A percentile compares a stretch with the other conserved stretches of the same genome.
These are phyloP conservation scores for Garcia nutans DNA, from an alignment of 345 rosid species.

Conservation along the genomic window DNA sequence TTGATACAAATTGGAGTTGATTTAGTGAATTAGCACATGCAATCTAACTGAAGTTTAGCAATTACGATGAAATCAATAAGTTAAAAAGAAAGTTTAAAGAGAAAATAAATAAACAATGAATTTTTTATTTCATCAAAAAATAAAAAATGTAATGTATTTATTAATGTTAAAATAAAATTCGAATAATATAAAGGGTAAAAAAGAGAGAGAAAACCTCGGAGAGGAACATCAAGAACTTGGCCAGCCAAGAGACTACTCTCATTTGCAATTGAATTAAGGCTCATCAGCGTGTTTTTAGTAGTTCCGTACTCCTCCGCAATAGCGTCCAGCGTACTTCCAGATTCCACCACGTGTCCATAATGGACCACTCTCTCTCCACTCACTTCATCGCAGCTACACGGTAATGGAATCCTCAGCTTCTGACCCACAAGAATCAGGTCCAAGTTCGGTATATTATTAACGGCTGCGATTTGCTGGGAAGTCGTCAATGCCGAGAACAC, in stretches of 20 bases:
- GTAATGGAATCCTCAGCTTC: slow-evolving; percentile 29
- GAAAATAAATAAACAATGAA: too few relatives aligned
- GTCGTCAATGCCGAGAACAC: slow-evolving; percentile 21
- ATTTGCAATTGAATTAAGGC: slow-evolving; percentile 16
- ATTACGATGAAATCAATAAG: too few relatives aligned
- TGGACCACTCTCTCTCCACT: slow-evolving; percentile 25
- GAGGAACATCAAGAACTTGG: slow-evolving; percentile 36
- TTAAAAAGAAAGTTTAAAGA: too few relatives aligned
- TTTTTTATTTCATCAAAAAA: too few relatives aligned
- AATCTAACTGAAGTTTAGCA: too few relatives aligned
- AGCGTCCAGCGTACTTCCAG: slow-evolving; percentile 22
- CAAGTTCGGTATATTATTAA: slow-evolving; percentile 3
- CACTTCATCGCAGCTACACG: slow-evolving; percentile 32
- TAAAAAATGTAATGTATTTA: too few relatives aligned
- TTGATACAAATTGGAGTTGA: too few relatives aligned
- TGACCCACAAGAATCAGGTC: slow-evolving; percentile 7
- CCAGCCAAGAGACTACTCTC: slow-evolving; percentile 20
- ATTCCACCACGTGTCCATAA: slow-evolving; percentile 26
- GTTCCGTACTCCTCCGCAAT: slow-evolving; percentile 25
- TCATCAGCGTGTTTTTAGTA: slow-evolving; percentile 3
- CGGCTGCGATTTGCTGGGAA: slow-evolving; percentile 15
- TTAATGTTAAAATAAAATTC: too few relatives aligned
- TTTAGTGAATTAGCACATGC: too few relatives aligned
- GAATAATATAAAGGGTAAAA: not conserved
- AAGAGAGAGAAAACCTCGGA: slow-evolving; percentile 18